Evolutionary conservation across 495 filamentous ascomycete species (phyloP), one percentile per base, ranked within the genome.

Genomic region (Penicillium malachiteum): DNA sequence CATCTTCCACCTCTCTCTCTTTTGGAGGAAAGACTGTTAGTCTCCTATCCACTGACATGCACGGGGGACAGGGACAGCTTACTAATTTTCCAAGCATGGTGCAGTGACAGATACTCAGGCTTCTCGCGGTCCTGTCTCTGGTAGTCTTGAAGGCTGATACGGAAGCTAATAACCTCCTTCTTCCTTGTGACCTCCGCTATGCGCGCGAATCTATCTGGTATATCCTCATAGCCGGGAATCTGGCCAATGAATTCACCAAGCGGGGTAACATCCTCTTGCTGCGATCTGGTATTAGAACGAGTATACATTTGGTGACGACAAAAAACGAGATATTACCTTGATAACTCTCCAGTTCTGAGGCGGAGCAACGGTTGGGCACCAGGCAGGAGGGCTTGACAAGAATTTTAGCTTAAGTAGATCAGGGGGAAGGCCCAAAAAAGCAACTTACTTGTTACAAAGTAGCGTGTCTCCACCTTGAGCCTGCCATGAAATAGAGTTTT

Each of bases 361-460:
- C 18, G 49, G 49, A 5, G 16, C 21, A 31, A 52, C 49, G 17
- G 49, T 52, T 0, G 37, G 39, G 32, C 37, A 30, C 49, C 49
- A 52, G 1, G 34, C 37, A 7, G 49, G 49, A 8, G 49, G 49
- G 16, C 49, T 52, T 17, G 3, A n/a, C 35, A 38, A n/a, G 8
- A 38, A 3, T 10, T 2, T 38, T 38, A 38, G 35, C 5, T 42
- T 30, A 39, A 4, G 4, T 26, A 26, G 21, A 26, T 26, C n/a
- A 32, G 39, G 17, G 10, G 8, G 2, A 16, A 42, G 26, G 7
- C 9, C n/a, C 12, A 21, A 32, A 12, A 30, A 0, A 42, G 9
- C 17, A 32, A 38, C 49, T 52, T 14, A 52, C 49, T 52, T 41
- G 6, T 52, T 52, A 21, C 49, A 52, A 8, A 52, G 49, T 1